Base-by-base conservation (phyloP, 805 yeast genomes). In the Debaryomyces castellii region DNA sequence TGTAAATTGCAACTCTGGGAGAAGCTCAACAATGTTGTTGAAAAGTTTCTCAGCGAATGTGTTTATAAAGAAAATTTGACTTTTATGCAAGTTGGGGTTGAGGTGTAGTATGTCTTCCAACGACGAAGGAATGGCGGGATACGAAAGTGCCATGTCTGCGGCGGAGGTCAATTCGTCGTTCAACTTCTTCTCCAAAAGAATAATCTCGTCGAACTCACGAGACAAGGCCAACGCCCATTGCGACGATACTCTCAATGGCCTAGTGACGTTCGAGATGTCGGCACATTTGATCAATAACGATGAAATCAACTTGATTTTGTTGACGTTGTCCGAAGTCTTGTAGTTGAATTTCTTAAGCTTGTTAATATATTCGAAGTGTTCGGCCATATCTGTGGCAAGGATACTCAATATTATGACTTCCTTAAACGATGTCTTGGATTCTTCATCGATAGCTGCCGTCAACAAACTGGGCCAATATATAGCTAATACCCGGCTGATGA, bases 221-320 rank as follows among this genome's bases (percentile, higher is more conserved):
- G 85, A 77, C 35, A 91, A 74, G n/a, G 84, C 80, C 50, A 80
- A 69, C 4, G 96, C 97, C 97, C 97, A 91, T 66, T 85, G 83
- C 1, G 88, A 79, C 18, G 92, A 84, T 2, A 89, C 80, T 30
- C 77, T 69, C 46, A 88, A 69, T 4, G 91, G 89, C 49, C 98
- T 73, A 8, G 96, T 82, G 18, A 91, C 97, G 62, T 94, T 94
- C 22, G 96, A 88, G 39, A 94, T 89, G 67, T 94, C 99, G 2
- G 98, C 97, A 64, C 96, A 89, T 69, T 94, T 94, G 49, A 94
- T 81, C 49, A 92, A 74, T 48, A 90, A 67, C 21, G 88, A 78
- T 37, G 85, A 73, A 32, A 89, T 66, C 51, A 87, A 73, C 46
- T 51, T 70, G 48, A 56, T 62, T 43, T 49, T 59, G 45, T 51